Base-by-base conservation (phyloP, 805 yeast species). In the Yarrowia keelungensis region DNA sequence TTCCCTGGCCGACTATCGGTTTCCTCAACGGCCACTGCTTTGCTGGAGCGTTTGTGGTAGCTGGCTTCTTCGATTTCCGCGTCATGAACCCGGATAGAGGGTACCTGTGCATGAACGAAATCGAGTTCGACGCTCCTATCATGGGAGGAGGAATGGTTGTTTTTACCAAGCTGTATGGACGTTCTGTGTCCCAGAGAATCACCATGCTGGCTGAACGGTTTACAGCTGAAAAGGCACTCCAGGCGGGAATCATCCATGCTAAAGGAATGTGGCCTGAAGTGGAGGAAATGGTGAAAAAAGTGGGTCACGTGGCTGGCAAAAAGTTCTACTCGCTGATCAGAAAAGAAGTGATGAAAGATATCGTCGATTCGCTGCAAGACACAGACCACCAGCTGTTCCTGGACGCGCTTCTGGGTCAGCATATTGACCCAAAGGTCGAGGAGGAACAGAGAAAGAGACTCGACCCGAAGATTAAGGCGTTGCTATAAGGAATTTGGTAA, bases 1-100 rank as follows among this genome's bases (percentile, higher is more conserved):
- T 76, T 69, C 82, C 82, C 12, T 76, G 78, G 74, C 82, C 82
- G 8, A 78, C 81, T 12, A 74, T 79, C 38, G 82, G 82, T 4
- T 68, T 74, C 61, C 73, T 79, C 46, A 79, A 79, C 67, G 82
- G 82, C 49, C 82, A 79, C 70, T 79, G 78, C 9, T 79, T 79
- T 72, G 82, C 82, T 1, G 82, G 80, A 1, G 82, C 80, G 3
- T 79, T 79, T 69, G 75, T 78, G 75, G 67, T 78, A 43, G 79
- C 80, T 2, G 74, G 75, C 58, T 75, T 78, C 72, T 79, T 77
- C 68, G 82, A 79, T 71, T 79, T 75, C 73, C 58, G 78, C 12
- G 76, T 79, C 50, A 79, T 79, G 82, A 79, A 79, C 69, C 80
- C 80, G 5, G 69, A 70, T 3, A 73, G 71, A 69, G 81, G 82